Evolutionary conservation across 2,329 filamentous ascomycete species (phyloP).

Genomic region (Scedosporium boydii): DNA sequence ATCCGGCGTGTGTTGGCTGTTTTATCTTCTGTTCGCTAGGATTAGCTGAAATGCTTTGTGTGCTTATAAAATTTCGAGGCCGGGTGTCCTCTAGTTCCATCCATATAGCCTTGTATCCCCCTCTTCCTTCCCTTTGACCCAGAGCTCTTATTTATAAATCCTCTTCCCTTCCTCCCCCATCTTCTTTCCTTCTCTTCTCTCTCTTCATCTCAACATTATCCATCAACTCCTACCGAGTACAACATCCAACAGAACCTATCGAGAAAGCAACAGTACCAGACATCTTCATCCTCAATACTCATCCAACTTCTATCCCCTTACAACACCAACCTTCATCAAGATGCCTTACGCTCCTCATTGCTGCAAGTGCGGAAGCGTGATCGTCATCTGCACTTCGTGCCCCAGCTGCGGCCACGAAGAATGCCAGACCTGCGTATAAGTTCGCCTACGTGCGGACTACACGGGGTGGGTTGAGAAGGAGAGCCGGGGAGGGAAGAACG

Average conservation of each 20-base stretch:
- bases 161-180: background rate
- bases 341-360: conserved; percentile 42
- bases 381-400: conserved; percentile 48
- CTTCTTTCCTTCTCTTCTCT: background rate
- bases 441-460: background rate
- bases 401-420: conserved; percentile 39
- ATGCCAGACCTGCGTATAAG: conserved; percentile 33
- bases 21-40: background rate
- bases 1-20: background rate
- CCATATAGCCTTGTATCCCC: background rate
- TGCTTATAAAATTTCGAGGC: background rate
- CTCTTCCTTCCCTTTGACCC: background rate
- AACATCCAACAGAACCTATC: background rate
- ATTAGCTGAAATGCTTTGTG: background rate
- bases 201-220: background rate
- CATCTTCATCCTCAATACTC: background rate
- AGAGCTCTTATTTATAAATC: background rate
- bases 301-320: background rate
- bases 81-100: background rate
- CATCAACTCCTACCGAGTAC: background rate
- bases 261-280: background rate
- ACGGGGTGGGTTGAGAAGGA: background rate
- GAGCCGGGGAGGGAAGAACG: background rate
- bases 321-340: conserved; percentile 3
- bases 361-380: conserved; percentile 46